Evolutionary conservation across 345 rosid species (phyloP).

Genomic region (Iberis pinnata): DNA sequence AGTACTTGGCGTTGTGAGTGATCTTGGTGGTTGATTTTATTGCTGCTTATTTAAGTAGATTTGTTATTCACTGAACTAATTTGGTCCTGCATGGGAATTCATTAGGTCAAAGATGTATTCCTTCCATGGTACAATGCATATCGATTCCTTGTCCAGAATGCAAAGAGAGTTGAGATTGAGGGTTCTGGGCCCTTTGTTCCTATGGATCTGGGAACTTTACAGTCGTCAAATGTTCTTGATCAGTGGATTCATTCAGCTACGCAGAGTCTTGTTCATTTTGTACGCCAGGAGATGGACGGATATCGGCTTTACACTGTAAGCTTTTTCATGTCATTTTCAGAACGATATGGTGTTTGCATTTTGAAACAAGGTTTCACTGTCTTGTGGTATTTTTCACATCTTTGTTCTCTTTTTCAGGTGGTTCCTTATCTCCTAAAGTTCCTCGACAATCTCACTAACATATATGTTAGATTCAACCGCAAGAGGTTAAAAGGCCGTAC

Average conservation of each 20-base stretch:
- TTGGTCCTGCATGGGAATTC: conserved; percentile 13
- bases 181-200: conserved; percentile 73
- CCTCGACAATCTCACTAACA: conserved; percentile 92
- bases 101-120: conserved; percentile 95
- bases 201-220: conserved; percentile 47
- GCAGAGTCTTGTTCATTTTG: conserved; percentile 93
- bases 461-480: conserved; percentile 94
- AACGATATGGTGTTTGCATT: conserved; percentile 3
- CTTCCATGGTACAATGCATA: conserved; percentile 99
- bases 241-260: conserved; percentile 99
- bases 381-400: conserved; percentile 2
- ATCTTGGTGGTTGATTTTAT: conserved; percentile 7
- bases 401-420: conserved; percentile 42
- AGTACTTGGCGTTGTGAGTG: conserved; percentile 88
- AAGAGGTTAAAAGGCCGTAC: conserved; percentile 96
- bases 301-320: conserved; percentile 94
- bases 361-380: not conserved
- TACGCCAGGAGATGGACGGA: conserved; percentile 81
- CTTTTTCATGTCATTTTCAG: conserved; percentile 10
- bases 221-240: conserved; percentile 84
- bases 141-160: conserved; percentile 96
- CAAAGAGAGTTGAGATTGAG: conserved; percentile 90
- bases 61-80: conserved; percentile 13
- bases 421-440: conserved; percentile 90
- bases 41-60: conserved; percentile 12